These are phyloP conservation scores for Lepiota venenata DNA, from an alignment of 768 basidiomycete species.

Conservation along the genomic window DNA sequence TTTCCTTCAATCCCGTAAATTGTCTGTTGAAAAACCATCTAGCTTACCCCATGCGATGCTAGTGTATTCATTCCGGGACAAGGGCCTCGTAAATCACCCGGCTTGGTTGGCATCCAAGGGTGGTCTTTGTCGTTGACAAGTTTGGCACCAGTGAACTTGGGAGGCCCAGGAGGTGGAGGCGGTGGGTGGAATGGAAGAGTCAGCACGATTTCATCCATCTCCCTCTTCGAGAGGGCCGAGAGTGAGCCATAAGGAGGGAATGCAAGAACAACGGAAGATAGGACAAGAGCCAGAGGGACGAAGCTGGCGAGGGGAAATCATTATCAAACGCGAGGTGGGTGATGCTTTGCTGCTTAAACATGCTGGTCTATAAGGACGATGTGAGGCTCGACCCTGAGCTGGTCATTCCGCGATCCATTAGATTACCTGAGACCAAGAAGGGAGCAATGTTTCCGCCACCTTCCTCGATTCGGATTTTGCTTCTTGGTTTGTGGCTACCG, in stretches of 20 bases:
- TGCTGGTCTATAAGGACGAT: too few species aligned
- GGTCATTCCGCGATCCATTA: too few species aligned
- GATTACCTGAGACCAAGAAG: too few species aligned
- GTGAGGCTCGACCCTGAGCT: too few species aligned
- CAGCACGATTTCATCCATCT: constrained; percentile 15
- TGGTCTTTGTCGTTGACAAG: constrained; percentile 15
- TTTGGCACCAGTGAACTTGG: constrained; percentile 10
- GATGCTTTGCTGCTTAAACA: too few species aligned
- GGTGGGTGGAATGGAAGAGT: constrained; percentile 9
- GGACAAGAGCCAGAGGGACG: constrained; percentile 2
- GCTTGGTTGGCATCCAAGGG: constrained; percentile 16
- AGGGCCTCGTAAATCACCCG: constrained; percentile 17
- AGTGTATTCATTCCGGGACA: constrained; percentile 20
- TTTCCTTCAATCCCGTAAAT: background rate
- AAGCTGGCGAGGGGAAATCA: constrained; percentile 5
- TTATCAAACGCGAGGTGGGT: background rate
- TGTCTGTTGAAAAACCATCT: background rate
- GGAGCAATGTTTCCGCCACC: too few species aligned
- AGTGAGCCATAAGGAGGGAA: constrained; percentile 23
- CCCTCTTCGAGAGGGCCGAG: constrained; percentile 18
- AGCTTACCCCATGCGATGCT: constrained; percentile 18
- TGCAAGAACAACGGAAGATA: constrained; percentile 2
- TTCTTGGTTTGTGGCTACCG: too few species aligned
- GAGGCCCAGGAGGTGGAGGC: constrained; percentile 9
- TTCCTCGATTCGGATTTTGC: too few species aligned